A percentile compares a stretch with the other conserved stretches of the same genome.
Evolutionary conservation across 768 basidiomycete species (phyloP).

Genomic region (Dendrothele bispora): DNA sequence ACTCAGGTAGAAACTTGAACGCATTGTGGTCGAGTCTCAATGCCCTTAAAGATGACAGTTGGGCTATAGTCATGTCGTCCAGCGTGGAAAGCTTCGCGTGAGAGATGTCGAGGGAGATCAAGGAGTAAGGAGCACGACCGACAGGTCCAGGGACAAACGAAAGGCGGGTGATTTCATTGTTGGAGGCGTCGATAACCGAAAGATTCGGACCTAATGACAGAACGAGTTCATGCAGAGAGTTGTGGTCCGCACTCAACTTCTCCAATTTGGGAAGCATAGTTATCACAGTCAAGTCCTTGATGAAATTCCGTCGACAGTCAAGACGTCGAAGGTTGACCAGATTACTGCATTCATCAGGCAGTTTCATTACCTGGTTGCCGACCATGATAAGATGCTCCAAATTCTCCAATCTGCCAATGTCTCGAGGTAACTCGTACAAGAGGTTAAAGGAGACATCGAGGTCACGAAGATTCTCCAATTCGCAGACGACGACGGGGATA

Average conservation of each 20-base stretch:
- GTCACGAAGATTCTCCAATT: constrained; percentile 72
- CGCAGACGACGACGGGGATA: constrained; percentile 74
- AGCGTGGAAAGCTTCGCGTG: constrained; percentile 85
- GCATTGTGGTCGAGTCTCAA: constrained; percentile 86
- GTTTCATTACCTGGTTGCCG: constrained; percentile 76
- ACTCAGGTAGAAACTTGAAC: constrained; percentile 82
- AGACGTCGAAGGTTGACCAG: constrained; percentile 66
- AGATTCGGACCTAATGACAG: constrained; percentile 70
- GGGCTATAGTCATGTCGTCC: constrained; percentile 69
- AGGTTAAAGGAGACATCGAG: constrained; percentile 96
- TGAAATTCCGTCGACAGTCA: constrained; percentile 85
- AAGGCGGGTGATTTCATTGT: constrained; percentile 88
- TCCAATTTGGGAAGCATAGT: constrained; percentile 70
- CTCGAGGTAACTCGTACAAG: constrained; percentile 77
- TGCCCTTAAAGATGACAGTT: constrained; percentile 67
- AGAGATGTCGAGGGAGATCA: constrained; percentile 84
- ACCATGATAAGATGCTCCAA: constrained; percentile 78
- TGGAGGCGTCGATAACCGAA: constrained; percentile 68
- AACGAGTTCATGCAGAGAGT: constrained; percentile 78
- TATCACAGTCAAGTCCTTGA: constrained; percentile 72
- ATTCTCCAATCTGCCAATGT: constrained; percentile 65
- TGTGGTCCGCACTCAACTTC: constrained; percentile 76
- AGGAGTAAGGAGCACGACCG: constrained; percentile 46
- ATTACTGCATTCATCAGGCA: constrained; percentile 61
- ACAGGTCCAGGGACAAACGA: constrained; percentile 55